Percentiles rank a stretch among this genome's conserved stretches.
These are phyloP conservation scores for Termitomyces sp. DNA, from an alignment of 768 basidiomycete species.

Conservation along the genomic window DNA sequence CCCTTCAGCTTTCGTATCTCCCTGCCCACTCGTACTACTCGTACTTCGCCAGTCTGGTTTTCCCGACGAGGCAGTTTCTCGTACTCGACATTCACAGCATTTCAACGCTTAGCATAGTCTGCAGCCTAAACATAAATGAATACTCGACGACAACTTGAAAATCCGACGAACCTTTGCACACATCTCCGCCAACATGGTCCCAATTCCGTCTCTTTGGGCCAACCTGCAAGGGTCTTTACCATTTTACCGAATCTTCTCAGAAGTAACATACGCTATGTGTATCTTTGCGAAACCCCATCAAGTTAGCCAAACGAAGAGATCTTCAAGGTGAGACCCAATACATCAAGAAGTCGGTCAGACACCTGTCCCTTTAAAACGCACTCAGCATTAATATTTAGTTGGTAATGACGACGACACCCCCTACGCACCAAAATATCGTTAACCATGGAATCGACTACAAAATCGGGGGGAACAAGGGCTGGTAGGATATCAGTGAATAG, in stretches of 20 bases:
- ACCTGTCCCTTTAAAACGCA: background rate
- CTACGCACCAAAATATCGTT: background rate
- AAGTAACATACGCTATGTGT: background rate
- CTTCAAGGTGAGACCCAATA: background rate
- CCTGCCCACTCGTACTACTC: no score
- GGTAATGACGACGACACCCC: no score
- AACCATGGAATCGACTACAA: background rate
- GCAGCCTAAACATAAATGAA: background rate
- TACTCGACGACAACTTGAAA: background rate
- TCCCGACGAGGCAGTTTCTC: background rate
- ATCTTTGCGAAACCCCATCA: background rate
- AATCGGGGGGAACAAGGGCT: background rate
- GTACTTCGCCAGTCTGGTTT: background rate
- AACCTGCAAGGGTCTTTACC: background rate
- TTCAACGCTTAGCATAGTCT: background rate
- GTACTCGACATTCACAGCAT: background rate
- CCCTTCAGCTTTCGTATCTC: background rate
- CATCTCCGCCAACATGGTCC: background rate
- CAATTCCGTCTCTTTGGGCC: background rate
- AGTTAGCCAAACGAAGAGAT: background rate
- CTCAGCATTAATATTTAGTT: no score
- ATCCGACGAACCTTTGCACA: background rate
- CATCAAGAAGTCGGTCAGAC: background rate
- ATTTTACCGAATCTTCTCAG: background rate
- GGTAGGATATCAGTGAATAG: background rate